Conservation (phyloP, 768 basidiomycete genomes). For the Leucosporidium scottii region DNA sequence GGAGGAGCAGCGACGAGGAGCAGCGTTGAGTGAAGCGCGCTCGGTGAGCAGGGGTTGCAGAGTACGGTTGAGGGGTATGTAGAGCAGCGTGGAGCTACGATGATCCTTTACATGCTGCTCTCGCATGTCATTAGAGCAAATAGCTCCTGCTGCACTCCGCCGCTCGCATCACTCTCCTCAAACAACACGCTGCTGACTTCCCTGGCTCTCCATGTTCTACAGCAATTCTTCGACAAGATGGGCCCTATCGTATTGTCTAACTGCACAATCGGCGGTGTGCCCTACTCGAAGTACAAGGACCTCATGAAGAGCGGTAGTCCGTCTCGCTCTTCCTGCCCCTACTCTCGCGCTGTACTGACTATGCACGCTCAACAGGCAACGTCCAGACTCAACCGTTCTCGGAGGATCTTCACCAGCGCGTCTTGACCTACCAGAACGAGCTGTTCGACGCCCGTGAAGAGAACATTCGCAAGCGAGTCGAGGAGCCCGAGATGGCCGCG, state of each 20-base stretch:
- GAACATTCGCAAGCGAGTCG: not conserved
- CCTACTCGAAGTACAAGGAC: not conserved
- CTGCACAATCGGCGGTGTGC: not conserved
- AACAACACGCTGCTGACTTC: not conserved
- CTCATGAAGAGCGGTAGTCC: not conserved
- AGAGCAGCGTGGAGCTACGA: too few species aligned
- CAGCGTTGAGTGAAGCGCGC: not conserved
- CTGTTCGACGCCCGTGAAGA: not conserved
- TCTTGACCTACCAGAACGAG: not conserved
- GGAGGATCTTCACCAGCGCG: not conserved
- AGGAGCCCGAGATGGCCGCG: not conserved
- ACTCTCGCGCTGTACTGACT: not conserved
- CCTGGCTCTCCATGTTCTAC: not conserved
- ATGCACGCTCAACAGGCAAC: not conserved
- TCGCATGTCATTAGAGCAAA: not conserved
- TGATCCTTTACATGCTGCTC: not conserved
- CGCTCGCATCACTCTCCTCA: not conserved
- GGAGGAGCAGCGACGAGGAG: too few species aligned
- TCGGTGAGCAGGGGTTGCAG: too few species aligned
- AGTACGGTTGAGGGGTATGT: too few species aligned
- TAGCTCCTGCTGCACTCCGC: not conserved
- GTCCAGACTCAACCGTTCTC: not conserved
- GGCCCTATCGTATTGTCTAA: not conserved
- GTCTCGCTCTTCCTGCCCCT: not conserved
- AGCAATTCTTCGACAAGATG: slow-evolving; percentile 1